A percentile compares a stretch with the other conserved stretches of the same genome.
These are phyloP conservation scores for Linnemannia elongata DNA, from an alignment of 192 early-diverging fungal species.

Conservation along the genomic window DNA sequence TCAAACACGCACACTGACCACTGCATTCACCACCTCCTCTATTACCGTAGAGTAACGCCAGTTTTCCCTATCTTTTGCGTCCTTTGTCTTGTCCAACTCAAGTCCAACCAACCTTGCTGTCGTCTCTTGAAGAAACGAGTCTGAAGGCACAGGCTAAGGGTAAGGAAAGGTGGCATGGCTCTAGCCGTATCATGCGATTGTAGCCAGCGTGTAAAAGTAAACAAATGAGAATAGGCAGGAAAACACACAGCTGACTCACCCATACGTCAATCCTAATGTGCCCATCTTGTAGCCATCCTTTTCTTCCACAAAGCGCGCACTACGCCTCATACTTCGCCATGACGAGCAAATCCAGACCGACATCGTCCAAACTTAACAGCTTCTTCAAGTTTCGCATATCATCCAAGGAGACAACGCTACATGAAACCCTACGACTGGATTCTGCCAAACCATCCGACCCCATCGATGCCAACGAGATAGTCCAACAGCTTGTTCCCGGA, in stretches of 20 bases:
- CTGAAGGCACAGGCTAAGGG: background rate
- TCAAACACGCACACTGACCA: too few relatives aligned
- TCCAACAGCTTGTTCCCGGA: conserved; percentile 59
- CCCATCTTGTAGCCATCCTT: background rate
- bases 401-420: conserved; percentile 38
- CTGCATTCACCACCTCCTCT: too few relatives aligned
- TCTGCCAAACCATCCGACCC: conserved; percentile 53
- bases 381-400: conserved; percentile 51
- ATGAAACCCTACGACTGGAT: conserved; percentile 45
- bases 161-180: background rate
- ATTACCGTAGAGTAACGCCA: too few relatives aligned
- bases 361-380: conserved; percentile 45
- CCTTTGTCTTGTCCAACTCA: too few relatives aligned
- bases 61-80: too few relatives aligned
- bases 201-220: background rate
- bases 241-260: background rate
- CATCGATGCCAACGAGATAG: conserved; percentile 66
- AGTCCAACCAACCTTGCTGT: background rate
- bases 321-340: background rate
- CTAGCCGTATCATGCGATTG: background rate
- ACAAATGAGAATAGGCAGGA: background rate
- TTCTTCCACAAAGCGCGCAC: background rate
- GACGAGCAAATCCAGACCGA: conserved; percentile 28
- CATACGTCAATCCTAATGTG: background rate
- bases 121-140: background rate